These are phyloP conservation scores for Sugiyamaella sp. DNA, from an alignment of 1,139 yeast species.

Conservation along the genomic window DNA sequence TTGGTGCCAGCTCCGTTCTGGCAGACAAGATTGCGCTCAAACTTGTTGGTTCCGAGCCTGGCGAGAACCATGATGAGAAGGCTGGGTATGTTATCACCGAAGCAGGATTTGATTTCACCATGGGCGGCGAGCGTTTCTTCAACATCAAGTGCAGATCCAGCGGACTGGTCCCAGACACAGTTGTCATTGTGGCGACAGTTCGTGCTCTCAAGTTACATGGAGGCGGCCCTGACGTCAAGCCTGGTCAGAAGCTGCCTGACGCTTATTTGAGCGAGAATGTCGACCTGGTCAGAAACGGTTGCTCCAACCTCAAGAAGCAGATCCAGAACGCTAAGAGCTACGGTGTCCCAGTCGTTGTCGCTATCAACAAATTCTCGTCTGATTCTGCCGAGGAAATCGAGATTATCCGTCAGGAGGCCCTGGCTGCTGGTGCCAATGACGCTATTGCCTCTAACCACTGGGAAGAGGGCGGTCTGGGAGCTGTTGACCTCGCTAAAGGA, in stretches of 20 bases:
- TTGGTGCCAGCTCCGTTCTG: conserved; percentile 92
- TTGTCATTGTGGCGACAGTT: conserved; percentile 95
- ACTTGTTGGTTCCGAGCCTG: conserved; percentile 73
- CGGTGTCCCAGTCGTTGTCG: conserved; percentile 94
- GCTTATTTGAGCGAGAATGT: conserved; percentile 86
- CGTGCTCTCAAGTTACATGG: conserved; percentile 98
- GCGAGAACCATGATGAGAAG: conserved; percentile 58
- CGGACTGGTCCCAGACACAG: conserved; percentile 88
- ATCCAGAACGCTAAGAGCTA: conserved; percentile 82
- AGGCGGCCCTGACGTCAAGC: conserved; percentile 97
- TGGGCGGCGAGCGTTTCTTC: conserved; percentile 98
- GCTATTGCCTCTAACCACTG: conserved; percentile 96
- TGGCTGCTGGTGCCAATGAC: conserved; percentile 92
- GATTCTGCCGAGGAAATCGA: conserved; percentile 86
- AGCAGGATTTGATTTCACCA: conserved; percentile 98
- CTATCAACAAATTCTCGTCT: conserved; percentile 87
- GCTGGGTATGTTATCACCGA: conserved; percentile 95
- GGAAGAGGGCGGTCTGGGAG: conserved; percentile 98
- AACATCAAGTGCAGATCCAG: conserved; percentile 95
- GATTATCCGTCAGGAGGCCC: conserved; percentile 77
- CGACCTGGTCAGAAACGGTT: conserved; percentile 80
- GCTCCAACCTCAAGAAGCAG: conserved; percentile 90
- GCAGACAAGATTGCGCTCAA: conserved; percentile 97
- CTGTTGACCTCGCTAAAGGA: conserved; percentile 83
- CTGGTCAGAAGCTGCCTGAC: conserved; percentile 87